Evolutionary conservation across 2,329 filamentous ascomycete genomes (phyloP), one percentile per base, ranked within the genome.

Genomic region (Nothomitra cinnamomea): DNA sequence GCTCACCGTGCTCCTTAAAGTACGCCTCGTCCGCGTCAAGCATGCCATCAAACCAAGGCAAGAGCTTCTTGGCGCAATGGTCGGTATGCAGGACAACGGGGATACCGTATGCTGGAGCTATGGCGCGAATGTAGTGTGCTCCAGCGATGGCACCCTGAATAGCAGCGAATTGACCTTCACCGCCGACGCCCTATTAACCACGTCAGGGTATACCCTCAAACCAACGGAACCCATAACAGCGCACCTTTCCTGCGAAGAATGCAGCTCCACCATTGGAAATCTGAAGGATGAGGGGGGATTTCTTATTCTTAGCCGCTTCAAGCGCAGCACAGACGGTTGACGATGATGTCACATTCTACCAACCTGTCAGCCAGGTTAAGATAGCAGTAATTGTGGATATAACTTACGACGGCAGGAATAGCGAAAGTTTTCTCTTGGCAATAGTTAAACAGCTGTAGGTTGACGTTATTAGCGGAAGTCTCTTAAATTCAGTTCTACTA

Each of bases 21-120:
- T 89, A 90, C 57, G 75, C 77, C 80, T 96, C 92, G 66, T 96
- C 92, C 62, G 83, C 90, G 59, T 92, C 88, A 62, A 96, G 72
- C 82, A 95, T 89, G 68, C 89, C 89, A 66, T 95, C 89, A 68
- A 96, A 76, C 90, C 90, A 96, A 58, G 92, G 92, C 55, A 96
- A 82, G 56, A 96, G 87, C 83, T 96, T 96, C 85, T 96, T 96
- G 68, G 92, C 90, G 73, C 90, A 95, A 78, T 96, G 92, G 70
- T 98, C 92, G 67, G 90, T 94, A 80, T 95, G 89, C 56, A 96
- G 82, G 63, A 96, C 76, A 62, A 95, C 87, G 64, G 90, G 90
- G 60, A 96, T 74, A 62, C 83, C 87, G 72, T 98, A 98, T 62
- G 78, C 62, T 57, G 90, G 87, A 52, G 92, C 87, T 64, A 96